A percentile compares a stretch with the other conserved stretches of the same genome.
Evolutionary conservation across 257 asterid species (phyloP).

Genomic region (Salvia rosmarinus): DNA sequence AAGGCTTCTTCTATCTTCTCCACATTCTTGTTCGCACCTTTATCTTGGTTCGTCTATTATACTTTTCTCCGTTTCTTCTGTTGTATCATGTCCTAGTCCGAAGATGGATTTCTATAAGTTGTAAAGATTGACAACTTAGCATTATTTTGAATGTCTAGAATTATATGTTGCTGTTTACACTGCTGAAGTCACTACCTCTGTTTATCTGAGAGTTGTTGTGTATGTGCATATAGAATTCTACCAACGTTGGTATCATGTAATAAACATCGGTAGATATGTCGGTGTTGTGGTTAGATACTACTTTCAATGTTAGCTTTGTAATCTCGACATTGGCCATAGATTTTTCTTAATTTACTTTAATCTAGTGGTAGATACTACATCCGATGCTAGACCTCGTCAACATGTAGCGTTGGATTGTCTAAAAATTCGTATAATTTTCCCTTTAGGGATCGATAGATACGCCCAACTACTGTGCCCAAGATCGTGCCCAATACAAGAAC

Average conservation of each 20-base stretch:
- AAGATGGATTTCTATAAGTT: neutral
- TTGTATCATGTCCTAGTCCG: neutral
- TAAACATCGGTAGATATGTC: neutral
- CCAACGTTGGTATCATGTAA: neutral
- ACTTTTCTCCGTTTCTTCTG: neutral
- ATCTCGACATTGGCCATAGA: neutral
- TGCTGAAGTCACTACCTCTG: neutral
- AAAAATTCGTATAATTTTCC: too few species aligned
- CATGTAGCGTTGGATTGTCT: too few species aligned
- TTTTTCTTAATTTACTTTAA: neutral
- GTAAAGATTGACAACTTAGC: conserved; percentile 10
- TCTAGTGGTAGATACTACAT: neutral
- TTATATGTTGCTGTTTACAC: neutral
- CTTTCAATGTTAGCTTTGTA: neutral
- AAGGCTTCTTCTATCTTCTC: conserved; percentile 23
- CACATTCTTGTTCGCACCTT: neutral
- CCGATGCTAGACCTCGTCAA: neutral
- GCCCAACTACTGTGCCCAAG: too few species aligned
- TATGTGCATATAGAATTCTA: neutral
- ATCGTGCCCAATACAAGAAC: too few species aligned
- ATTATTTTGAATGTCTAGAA: neutral
- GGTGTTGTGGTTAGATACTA: neutral
- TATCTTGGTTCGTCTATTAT: neutral
- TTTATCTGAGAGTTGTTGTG: conserved; percentile 6
- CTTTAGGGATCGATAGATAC: too few species aligned